Base-by-base conservation (phyloP, 2,329 filamentous ascomycete species). In the Fusarium marasasianum region DNA sequence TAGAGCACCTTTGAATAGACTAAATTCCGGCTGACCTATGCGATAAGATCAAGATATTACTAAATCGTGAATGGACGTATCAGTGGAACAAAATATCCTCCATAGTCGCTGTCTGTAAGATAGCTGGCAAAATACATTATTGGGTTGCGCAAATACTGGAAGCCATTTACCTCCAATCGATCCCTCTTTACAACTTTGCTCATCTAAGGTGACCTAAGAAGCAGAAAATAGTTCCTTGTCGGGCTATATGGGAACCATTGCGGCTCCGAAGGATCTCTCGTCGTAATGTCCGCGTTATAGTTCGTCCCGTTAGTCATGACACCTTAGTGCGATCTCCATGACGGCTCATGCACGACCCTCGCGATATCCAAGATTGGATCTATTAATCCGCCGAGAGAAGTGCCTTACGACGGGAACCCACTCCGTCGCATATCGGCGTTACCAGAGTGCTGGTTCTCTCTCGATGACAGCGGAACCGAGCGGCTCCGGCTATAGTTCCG, bases 111-210 rank as follows among this genome's bases (percentile, higher is more conserved):
- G 18, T 50, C 20, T n/a, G 47, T 12, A 31, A 31, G 10, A 31
- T 31, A 29, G 20, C 29, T 50, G 20, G 47, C 26, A 10, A 22
- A 14, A 44, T 44, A 45, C n/a, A 18, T 6, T 4, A 40, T 40
- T 40, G 12, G 22, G 38, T 14, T 14, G 20, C 20, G 20, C 38
- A 1, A 40, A 22, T 40, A 14, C 9, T 43, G 15, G 14, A 50
- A 17, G 0, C 3, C 6, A 3, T 24, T 24, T 13, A 31, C 1
- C 5, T 12, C 2, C 9, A 29, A 47, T 29, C 18, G 12, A 22
- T 47, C 6, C 18, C 4, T 14, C 3, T 22, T 47, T 11, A 22
- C 45, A 48, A 12, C 4, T 17, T 26, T 31, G 9, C 4, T 9
- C 22, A 17, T 48, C 15, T 1, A 12, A 50, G 22, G 5, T n/a